Conservation (phyloP, 1,139 yeast species). For the Maudiozyma humilis region DNA sequence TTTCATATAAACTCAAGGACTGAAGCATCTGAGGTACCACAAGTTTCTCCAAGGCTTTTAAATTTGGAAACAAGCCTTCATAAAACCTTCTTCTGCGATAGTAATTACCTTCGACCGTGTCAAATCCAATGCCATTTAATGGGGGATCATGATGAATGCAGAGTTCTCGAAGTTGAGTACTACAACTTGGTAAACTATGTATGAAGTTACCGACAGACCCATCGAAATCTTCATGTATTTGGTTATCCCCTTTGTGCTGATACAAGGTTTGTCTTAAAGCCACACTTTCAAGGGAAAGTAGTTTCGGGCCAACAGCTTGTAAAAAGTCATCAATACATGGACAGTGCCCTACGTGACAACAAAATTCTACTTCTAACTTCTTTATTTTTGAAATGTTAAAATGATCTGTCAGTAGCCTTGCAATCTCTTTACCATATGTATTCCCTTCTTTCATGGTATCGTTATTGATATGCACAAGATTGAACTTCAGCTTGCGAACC, state of each 20-base stretch:
- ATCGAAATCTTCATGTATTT: slow-evolving; percentile 50
- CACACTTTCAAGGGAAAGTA: slow-evolving; percentile 33
- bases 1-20: slow-evolving; percentile 58
- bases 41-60: slow-evolving; percentile 37
- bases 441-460: slow-evolving; percentile 13
- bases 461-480: slow-evolving; percentile 38
- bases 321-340: slow-evolving; percentile 39
- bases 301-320: slow-evolving; percentile 28
- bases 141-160: slow-evolving; percentile 49
- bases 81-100: slow-evolving; percentile 47
- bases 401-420: slow-evolving; percentile 26
- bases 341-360: slow-evolving; percentile 41
- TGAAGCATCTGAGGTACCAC: slow-evolving; percentile 52
- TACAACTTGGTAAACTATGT: slow-evolving; percentile 32
- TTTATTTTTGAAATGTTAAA: slow-evolving; percentile 30
- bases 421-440: slow-evolving; percentile 27
- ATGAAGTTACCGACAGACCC: slow-evolving; percentile 41
- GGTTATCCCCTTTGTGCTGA: slow-evolving; percentile 38
- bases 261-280: slow-evolving; percentile 42
- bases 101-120: slow-evolving; percentile 69
- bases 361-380: slow-evolving; percentile 36
- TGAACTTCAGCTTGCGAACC: slow-evolving; percentile 16
- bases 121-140: slow-evolving; percentile 38
- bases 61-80: slow-evolving; percentile 40
- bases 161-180: slow-evolving; percentile 32